These are phyloP conservation scores for Vishniacozyma victoriae DNA, from an alignment of 768 basidiomycete species.

Conservation along the genomic window DNA sequence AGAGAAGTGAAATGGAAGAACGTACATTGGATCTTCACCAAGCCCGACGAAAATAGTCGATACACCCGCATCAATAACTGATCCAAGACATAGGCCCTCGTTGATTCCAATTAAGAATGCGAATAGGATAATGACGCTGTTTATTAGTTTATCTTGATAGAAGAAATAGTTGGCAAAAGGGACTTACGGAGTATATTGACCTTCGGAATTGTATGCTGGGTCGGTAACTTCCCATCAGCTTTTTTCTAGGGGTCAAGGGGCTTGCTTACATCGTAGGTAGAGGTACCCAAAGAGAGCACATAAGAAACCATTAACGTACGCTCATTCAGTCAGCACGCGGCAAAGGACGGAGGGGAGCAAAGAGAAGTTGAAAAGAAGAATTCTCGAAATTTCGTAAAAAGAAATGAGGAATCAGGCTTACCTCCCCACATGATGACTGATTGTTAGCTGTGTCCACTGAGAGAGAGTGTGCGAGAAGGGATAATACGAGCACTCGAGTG, in stretches of 20 bases:
- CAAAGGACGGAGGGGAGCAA: too few relatives aligned
- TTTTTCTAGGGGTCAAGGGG: neutral
- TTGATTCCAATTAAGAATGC: constrained; percentile 70
- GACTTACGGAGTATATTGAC: constrained; percentile 62
- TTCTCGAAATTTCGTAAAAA: too few relatives aligned
- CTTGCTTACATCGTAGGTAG: constrained; percentile 61
- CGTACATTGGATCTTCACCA: constrained; percentile 67
- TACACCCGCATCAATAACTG: constrained; percentile 64
- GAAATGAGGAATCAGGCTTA: too few relatives aligned
- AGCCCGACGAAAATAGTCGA: constrained; percentile 86
- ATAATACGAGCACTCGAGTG: too few relatives aligned
- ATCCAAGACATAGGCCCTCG: constrained; percentile 43
- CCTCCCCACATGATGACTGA: constrained; percentile 23
- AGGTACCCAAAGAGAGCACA: constrained; percentile 71
- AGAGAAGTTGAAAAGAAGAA: too few relatives aligned
- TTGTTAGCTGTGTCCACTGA: neutral
- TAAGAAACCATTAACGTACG: constrained; percentile 66
- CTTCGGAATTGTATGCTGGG: constrained; percentile 66
- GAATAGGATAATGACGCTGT: constrained; percentile 61
- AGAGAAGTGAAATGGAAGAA: neutral
- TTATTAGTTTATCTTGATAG: neutral
- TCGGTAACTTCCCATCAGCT: constrained; percentile 49
- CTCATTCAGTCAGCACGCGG: constrained; percentile 70
- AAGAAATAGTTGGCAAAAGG: neutral
- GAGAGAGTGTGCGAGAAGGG: neutral